Evolutionary conservation across 2,329 filamentous ascomycete genomes (phyloP), one percentile per base, ranked within the genome.

Genomic region (Aspergillus floridensis): DNA sequence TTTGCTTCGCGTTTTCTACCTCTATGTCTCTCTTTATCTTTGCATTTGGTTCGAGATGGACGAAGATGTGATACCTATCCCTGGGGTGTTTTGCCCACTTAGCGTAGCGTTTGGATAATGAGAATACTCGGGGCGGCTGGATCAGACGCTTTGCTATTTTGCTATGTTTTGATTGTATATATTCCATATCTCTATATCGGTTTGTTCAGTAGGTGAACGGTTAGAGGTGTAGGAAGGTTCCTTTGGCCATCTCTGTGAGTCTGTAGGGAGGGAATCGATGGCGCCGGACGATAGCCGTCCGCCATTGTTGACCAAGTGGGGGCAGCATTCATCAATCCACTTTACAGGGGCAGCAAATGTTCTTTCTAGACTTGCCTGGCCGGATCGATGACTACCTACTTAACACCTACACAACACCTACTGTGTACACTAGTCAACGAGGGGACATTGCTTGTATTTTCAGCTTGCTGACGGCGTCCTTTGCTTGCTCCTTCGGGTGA

Each of bases 31-130:
- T 29, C 3, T 24, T 58, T 32, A 19, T 48, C 21, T 8, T 24
- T 58, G 4, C 31, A 46, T 35, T 21, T 35, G 41, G 16, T 31
- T 47, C 26, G 41, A 46, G 41, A 44, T 46, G 41, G 5, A 16
- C 38, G 38, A 44, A 54, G 52, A 54, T 54, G 52, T 54, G 52
- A 54, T 54, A 54, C 47, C 52, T 46, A 54, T 46, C 38, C 14
- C 10, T 44, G 38, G 38, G 52, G 52, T 41, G 52, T 54, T 35
- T 6, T 54, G 41, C 41, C 26, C 52, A 22, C 11, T 54, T 54
- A 54, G 52, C 52, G 52, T 58, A 53, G 48, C 48, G 49, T 57
- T 57, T 53, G 52, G 52, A 54, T 35, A 48, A 41, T 46, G 52
- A 41, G 22, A 22, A 32, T 54, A n/a, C 38, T 44, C 14, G 19